Evolutionary conservation across 2,329 filamentous ascomycete genomes (phyloP), one percentile per base, ranked within the genome.

Genomic region (Penicillium decumbens): DNA sequence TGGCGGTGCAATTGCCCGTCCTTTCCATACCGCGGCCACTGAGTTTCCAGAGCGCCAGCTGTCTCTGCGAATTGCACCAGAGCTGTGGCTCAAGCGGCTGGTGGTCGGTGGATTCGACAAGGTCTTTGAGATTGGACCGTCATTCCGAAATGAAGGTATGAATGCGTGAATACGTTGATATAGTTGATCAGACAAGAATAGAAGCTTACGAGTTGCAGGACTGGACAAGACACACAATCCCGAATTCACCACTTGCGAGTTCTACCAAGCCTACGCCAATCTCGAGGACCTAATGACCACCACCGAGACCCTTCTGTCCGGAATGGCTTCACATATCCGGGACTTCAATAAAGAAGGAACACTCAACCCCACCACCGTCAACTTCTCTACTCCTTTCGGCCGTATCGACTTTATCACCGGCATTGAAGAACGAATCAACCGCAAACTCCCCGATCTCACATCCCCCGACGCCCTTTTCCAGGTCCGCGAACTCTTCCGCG

Each of bases 231-330:
- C 89, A 0, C 93, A 98, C 68, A 98, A 98, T 65, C 92, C 93
- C 0, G 93, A 98, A 66, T 98, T 97, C 72, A 93, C 88, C 39
- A 97, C 89, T 52, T 97, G 92, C 75, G 93, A 98, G 72, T 97
- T 95, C 72, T 98, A 98, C 72, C 85, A 87, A 53, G 85, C 91
- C 2, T 95, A 91, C 63, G 83, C 86, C 52, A 87, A 85, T 56
- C 78, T 96, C 0, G 75, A 83, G 30, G 81, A 88, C 37, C 75
- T 97, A 43, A 90, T 95, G 64, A 66, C 70, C 18, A 81, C 84
- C 65, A 97, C 92, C 0, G 87, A 93, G 67, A 74, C 78, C 12
- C 71, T 97, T 41, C 71, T 96, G 28, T 74, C 67, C 29, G 77
- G 79, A 15, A 75, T 91, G 13, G 79, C 81, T 8, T 61, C 69